Evolutionary conservation across 139 green algal species (phyloP).

Genomic region (Volvox reticuliferus): DNA sequence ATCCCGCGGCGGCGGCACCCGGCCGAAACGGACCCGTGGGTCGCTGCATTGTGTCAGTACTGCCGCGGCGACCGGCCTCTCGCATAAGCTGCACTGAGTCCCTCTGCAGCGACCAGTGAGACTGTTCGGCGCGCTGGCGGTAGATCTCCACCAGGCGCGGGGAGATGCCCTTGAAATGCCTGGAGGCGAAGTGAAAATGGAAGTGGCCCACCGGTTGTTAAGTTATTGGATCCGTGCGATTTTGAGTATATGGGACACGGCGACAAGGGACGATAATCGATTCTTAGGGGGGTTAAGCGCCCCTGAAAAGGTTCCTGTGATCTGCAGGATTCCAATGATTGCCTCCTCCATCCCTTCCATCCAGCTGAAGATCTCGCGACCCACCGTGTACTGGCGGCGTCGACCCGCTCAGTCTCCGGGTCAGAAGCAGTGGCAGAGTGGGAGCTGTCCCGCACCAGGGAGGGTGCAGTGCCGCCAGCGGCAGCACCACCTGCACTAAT

Average conservation of each 20-base stretch:
- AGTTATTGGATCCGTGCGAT: no score
- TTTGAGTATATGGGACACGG: no score
- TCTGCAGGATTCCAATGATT: no score
- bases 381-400: slow-evolving; percentile 24
- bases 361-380: no score
- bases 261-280: no score
- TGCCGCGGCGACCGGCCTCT: background rate
- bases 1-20: background rate
- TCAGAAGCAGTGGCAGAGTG: background rate
- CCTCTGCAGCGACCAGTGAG: slow-evolving; percentile 2
- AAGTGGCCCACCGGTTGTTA: no score
- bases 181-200: background rate
- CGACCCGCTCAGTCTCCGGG: background rate
- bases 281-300: no score
- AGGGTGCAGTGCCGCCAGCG: background rate
- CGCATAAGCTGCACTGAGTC: background rate
- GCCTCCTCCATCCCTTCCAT: no score
- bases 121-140: slow-evolving; percentile 4
- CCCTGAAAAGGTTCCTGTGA: no score
- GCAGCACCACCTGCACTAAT: background rate
- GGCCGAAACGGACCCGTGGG: background rate
- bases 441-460: slow-evolving; percentile 23
- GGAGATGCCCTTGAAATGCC: slow-evolving; percentile 44
- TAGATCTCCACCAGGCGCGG: slow-evolving; percentile 49
- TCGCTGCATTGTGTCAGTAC: background rate